Evolutionary conservation across 2,329 filamentous ascomycete genomes (phyloP), one percentile per base, ranked within the genome.

Genomic region (Penicillium sp.): DNA sequence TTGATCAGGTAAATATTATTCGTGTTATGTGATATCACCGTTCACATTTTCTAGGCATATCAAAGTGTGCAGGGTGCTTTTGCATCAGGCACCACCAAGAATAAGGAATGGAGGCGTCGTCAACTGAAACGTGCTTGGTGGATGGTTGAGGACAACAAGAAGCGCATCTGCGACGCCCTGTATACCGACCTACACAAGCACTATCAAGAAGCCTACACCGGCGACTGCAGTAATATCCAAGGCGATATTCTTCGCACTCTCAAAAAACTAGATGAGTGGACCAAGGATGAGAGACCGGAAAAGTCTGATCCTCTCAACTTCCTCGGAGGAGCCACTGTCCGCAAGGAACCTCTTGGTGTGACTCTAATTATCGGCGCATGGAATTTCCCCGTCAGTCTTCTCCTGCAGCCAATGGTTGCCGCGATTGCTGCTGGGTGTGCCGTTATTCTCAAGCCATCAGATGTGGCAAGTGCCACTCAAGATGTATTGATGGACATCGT

Each of bases 371-470:
- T 81, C 22, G 73, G 74, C 0, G 69, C 77, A 2, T 80, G 77
- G 78, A 80, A 81, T 55, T 80, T 75, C 17, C 78, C 78, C 0
- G 63, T 80, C 47, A 57, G 71, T 3, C 63, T 77, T 4, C 54
- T 70, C 0, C 46, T 80, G 0, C 68, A 73, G 50, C 77, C 77
- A 19, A 60, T 77, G 35, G 56, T 79, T 25, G 74, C 72, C 16
- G 77, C 77, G 16, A 76, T 80, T 17, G 70, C 77, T 2, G 77
- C 78, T 1, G 78, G 78, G 6, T 71, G 67, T 46, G 66, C 69
- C 28, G 68, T 74, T 9, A 59, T 80, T 8, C 53, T 81, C 28
- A 81, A 81, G 61, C 79, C 79, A 1, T 75, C 73, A 0, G 78
- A 81, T 54, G 53, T 77, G 17, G 66, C 76, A 0, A 54, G 58